Base-by-base conservation (phyloP, 116 monocot genomes). In the Trichopus zeylanicus region DNA sequence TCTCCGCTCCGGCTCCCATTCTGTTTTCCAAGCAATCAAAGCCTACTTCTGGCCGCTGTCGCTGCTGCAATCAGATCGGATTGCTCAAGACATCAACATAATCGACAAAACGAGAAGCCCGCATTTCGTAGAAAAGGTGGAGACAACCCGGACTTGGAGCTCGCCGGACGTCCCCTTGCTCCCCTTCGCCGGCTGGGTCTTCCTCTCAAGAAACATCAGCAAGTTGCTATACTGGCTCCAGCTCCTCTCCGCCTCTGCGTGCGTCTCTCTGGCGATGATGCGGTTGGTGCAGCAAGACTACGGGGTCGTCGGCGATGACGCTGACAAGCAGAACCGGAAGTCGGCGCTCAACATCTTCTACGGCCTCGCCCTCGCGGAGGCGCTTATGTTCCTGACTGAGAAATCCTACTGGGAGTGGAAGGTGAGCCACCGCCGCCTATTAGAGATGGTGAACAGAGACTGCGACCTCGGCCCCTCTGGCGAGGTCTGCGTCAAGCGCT, bases 331-430 rank as follows among this genome's bases (percentile, higher is more conserved):
- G 29, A 78, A 78, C 61, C 63, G 62, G n/a, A 24, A 53, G 5
- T 27, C 67, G 0, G 70, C 83, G n/a, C 64, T 83, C 13, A 56
- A 74, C 52, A 64, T 74, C 20, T 83, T 83, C 67, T 83, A 83
- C 26, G 52, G 59, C 0, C 56, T 78, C 6, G 70, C 78, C 5
- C 66, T 83, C 0, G 66, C 67, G 0, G 73, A 78, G 42, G 78
- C 74, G 3, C 46, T 75, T 3, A 28, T 78, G 9, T 83, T 83
- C 56, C 56, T 83, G 1, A 7, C 29, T 3, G 77, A 83, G 64
- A 74, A 71, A 48, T 67, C 75, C n/a, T 71, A 56, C 46, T 78
- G 74, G 78, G 55, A 63, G 26, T 78, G 70, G 78, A 78, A 61
- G 38, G 51, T 75, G 0, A 56, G 55, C 23, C 56, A 65, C 46